Conservation (phyloP, 2,329 filamentous ascomycete species). For the Pseudocercospora pini-densiflorae region DNA sequence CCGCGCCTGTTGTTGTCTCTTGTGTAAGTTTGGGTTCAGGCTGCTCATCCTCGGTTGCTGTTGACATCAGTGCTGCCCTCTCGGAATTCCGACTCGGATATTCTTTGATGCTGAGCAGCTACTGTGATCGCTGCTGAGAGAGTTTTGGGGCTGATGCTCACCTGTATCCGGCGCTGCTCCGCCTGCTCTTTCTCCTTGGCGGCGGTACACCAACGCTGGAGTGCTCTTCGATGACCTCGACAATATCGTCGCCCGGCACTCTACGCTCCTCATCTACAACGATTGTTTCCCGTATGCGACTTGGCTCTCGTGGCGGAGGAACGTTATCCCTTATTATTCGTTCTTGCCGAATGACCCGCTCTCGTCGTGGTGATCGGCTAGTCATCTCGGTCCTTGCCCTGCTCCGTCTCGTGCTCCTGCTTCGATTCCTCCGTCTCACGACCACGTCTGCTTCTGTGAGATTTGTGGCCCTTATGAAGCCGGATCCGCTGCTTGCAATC, state of each 20-base stretch:
- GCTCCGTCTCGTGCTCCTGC: slow-evolving; percentile 31
- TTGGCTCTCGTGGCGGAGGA: slow-evolving; percentile 32
- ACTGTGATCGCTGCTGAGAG: slow-evolving; percentile 2
- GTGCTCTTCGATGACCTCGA: slow-evolving; percentile 64
- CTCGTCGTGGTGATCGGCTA: slow-evolving; percentile 34
- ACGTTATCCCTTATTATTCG: slow-evolving; percentile 40
- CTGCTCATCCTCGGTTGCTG: neutral
- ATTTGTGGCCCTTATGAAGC: slow-evolving; percentile 35
- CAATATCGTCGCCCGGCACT: slow-evolving; percentile 58
- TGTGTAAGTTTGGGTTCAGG: slow-evolving; percentile 21
- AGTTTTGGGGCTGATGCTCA: slow-evolving; percentile 38
- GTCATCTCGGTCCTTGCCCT: slow-evolving; percentile 38
- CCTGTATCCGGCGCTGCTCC: slow-evolving; percentile 52
- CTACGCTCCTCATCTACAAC: slow-evolving; percentile 52
- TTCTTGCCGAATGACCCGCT: slow-evolving; percentile 40
- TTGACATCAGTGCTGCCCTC: slow-evolving; percentile 8
- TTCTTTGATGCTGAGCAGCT: slow-evolving; percentile 6
- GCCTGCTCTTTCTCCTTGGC: slow-evolving; percentile 42
- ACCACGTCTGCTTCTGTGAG: slow-evolving; percentile 40
- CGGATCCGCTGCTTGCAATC: slow-evolving; percentile 41
- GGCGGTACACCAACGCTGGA: slow-evolving; percentile 47
- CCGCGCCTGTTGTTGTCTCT: slow-evolving; percentile 23
- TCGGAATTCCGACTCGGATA: neutral
- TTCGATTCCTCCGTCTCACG: slow-evolving; percentile 36
- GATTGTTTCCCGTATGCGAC: slow-evolving; percentile 40